These are phyloP conservation scores for Blastocladiella emersonii DNA, from an alignment of 371 early-diverging fungal genomes.

Conservation along the genomic window DNA sequence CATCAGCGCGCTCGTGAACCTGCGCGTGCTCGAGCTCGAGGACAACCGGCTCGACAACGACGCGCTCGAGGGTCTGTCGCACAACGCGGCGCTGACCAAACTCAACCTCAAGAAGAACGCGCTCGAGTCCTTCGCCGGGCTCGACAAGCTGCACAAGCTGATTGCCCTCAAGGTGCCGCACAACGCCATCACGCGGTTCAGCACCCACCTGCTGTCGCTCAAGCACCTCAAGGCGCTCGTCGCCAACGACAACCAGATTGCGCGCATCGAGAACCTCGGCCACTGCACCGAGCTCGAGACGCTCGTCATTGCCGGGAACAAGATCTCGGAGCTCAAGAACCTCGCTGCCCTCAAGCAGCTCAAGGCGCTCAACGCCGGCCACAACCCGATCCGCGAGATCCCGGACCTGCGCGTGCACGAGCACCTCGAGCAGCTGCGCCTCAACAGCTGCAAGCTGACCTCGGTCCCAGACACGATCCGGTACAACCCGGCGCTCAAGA, in stretches of 20 bases:
- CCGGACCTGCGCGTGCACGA: constrained; percentile 47
- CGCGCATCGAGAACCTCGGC: constrained; percentile 45
- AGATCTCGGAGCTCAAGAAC: constrained; percentile 39
- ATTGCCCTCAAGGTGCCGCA: constrained; percentile 58
- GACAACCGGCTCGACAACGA: constrained; percentile 43
- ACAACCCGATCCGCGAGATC: constrained; percentile 49
- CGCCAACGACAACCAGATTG: constrained; percentile 57
- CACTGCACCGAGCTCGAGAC: constrained; percentile 49
- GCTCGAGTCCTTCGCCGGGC: constrained; percentile 39
- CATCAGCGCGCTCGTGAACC: constrained; percentile 42
- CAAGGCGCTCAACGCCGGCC: constrained; percentile 58
- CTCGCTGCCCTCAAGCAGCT: constrained; percentile 40
- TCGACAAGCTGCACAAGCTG: constrained; percentile 42
- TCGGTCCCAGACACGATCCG: constrained; percentile 46
- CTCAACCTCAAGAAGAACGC: constrained; percentile 51
- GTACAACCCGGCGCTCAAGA: constrained; percentile 38
- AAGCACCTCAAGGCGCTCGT: constrained; percentile 65
- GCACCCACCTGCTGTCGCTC: constrained; percentile 36
- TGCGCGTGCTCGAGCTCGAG: constrained; percentile 56
- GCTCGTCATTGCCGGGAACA: constrained; percentile 66
- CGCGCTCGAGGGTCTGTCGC: constrained; percentile 35
- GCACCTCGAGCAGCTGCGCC: constrained; percentile 51
- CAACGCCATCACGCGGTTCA: constrained; percentile 50
- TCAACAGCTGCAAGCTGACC: constrained; percentile 60
- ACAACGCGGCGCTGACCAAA: constrained; percentile 39